phyloP scores from a whole-genome alignment of 345 rosid species.

The Iberis pinnata region DNA sequence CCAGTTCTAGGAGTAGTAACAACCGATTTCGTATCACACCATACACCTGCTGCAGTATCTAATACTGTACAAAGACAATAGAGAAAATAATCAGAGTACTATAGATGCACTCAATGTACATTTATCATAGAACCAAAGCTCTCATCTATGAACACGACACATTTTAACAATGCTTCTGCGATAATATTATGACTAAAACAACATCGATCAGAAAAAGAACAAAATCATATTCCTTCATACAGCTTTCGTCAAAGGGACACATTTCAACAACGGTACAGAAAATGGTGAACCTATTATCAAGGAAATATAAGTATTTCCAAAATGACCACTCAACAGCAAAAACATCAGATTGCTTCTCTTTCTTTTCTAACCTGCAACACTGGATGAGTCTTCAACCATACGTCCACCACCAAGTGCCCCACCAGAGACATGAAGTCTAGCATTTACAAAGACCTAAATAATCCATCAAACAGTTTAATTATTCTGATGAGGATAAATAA shows the following conservation, averaged over 20 bases:
- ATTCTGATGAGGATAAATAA: slow-evolving; percentile 9
- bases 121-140: slow-evolving; percentile 4
- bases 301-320: slow-evolving; percentile 3
- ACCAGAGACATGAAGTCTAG: slow-evolving; percentile 91
- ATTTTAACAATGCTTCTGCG: slow-evolving; percentile 14
- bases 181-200: slow-evolving; percentile 1
- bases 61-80: slow-evolving; percentile 48
- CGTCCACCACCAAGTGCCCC: slow-evolving; percentile 99
- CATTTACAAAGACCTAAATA: slow-evolving; percentile 81
- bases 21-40: slow-evolving; percentile 94
- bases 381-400: slow-evolving; percentile 93
- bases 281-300: slow-evolving; percentile 4
- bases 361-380: slow-evolving; percentile 64
- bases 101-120: slow-evolving; percentile 1
- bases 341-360: slow-evolving; percentile 9
- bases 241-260: background rate
- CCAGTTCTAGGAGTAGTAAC: slow-evolving; percentile 87
- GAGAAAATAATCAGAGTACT: slow-evolving; percentile 11
- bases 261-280: slow-evolving; percentile 4
- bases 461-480: slow-evolving; percentile 13
- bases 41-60: slow-evolving; percentile 97
- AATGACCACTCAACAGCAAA: slow-evolving; percentile 11
- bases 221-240: background rate
- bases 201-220: background rate
- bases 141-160: slow-evolving; percentile 3